Evolutionary conservation across 2,329 filamentous ascomycete species (phyloP).

Genomic region (Alternaria arborescens): DNA sequence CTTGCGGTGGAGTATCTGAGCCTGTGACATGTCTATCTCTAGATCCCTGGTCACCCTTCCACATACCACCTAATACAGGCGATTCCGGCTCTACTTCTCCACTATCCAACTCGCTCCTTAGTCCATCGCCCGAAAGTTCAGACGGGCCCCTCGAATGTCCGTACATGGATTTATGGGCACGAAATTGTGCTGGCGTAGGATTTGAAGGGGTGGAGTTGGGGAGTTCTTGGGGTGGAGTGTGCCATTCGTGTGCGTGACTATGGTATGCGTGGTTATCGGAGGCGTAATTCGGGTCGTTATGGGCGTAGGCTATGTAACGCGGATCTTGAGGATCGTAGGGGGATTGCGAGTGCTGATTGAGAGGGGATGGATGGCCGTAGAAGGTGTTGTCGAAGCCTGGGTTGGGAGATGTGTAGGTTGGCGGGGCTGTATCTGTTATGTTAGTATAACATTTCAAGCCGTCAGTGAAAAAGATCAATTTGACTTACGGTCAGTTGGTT

Average conservation of each 20-base stretch:
- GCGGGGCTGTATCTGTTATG: constrained; percentile 13
- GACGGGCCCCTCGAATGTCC: constrained; percentile 3
- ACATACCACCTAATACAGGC: background rate
- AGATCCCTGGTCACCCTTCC: background rate
- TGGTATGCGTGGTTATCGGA: background rate
- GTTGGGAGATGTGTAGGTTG: constrained; percentile 10
- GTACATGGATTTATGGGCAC: constrained; percentile 10
- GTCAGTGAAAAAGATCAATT: background rate
- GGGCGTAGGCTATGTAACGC: background rate
- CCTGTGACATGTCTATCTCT: background rate
- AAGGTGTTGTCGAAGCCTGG: constrained; percentile 1
- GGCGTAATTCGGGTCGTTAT: constrained; percentile 11
- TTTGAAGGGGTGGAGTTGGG: background rate
- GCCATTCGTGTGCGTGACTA: constrained; percentile 5
- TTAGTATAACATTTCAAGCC: background rate
- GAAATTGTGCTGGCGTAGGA: background rate
- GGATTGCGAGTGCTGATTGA: background rate
- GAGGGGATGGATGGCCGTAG: constrained; percentile 5
- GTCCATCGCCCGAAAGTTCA: constrained; percentile 6
- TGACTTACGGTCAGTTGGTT: constrained; percentile 1
- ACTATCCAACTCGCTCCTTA: background rate
- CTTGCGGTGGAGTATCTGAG: background rate
- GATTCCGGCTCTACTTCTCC: background rate
- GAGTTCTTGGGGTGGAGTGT: constrained; percentile 21
- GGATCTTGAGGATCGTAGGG: background rate